Evolutionary conservation across 805 yeast species (phyloP).

Genomic region (Candida awuae): DNA sequence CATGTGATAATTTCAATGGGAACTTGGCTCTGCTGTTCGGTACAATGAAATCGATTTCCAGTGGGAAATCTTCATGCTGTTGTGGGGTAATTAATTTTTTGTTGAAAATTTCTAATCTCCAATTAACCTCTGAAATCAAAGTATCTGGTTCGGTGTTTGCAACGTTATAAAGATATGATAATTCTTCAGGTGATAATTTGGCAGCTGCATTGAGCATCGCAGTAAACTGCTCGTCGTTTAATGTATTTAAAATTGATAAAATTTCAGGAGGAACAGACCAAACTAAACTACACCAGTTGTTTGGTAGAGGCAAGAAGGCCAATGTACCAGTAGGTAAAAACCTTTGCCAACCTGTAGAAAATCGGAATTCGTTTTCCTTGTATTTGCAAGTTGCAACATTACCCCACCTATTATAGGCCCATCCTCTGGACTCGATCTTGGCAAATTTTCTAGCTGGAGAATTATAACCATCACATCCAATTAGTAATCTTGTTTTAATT

Average conservation of each 20-base stretch:
- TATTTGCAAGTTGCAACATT: constrained; percentile 84
- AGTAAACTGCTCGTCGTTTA: constrained; percentile 56
- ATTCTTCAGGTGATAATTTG: constrained; percentile 68
- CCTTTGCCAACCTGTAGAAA: constrained; percentile 81
- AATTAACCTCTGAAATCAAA: constrained; percentile 58
- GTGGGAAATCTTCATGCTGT: constrained; percentile 58
- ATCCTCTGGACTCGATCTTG: constrained; percentile 78
- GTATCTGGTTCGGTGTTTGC: constrained; percentile 34
- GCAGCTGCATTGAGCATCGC: constrained; percentile 79
- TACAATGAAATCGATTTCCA: constrained; percentile 51
- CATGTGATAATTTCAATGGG: constrained; percentile 83
- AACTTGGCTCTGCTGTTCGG: constrained; percentile 72
- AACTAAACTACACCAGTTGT: constrained; percentile 79
- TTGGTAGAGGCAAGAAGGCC: constrained; percentile 85
- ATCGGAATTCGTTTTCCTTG: constrained; percentile 60
- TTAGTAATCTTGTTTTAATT: constrained; percentile 62
- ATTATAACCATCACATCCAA: constrained; percentile 95
- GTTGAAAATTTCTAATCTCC: constrained; percentile 49
- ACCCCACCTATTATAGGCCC: constrained; percentile 84
- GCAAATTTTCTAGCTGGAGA: constrained; percentile 86
- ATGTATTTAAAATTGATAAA: constrained; percentile 51
- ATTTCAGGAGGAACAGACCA: constrained; percentile 84
- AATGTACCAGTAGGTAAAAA: constrained; percentile 88
- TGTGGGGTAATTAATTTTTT: constrained; percentile 28
- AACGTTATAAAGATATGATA: constrained; percentile 55